phyloP scores from a whole-genome alignment of 176 grass and related monocot genomes.

The Avena atlantica region DNA sequence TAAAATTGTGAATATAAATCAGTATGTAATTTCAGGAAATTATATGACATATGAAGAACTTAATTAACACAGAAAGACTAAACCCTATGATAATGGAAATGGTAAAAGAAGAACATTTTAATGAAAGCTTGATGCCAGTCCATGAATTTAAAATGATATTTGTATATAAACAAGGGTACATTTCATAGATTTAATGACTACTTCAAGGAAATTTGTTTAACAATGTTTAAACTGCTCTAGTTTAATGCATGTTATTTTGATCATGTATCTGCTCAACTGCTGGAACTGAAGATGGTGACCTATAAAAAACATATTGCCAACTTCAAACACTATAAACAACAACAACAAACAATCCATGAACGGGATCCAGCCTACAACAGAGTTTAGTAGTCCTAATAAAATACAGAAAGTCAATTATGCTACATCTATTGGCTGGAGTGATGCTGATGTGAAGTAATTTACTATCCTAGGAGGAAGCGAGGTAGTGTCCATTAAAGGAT shows the following conservation, averaged over 20 bases:
- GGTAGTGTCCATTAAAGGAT: neutral
- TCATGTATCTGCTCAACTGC: neutral
- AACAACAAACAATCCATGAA: constrained; percentile 5
- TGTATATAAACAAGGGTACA: constrained; percentile 2
- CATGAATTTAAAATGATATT: constrained; percentile 1
- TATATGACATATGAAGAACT: neutral
- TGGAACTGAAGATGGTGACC: neutral
- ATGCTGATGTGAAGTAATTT: neutral
- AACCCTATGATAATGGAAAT: neutral
- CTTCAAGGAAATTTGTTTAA: constrained; percentile 16
- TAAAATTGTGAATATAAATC: neutral
- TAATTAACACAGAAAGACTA: constrained; percentile 6
- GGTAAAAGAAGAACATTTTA: neutral
- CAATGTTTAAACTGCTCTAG: neutral
- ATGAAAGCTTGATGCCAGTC: constrained; percentile 1
- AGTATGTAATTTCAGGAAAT: constrained; percentile 9
- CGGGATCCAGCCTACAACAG: neutral
- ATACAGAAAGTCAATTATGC: neutral
- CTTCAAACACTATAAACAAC: neutral
- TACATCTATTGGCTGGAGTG: constrained; percentile 4
- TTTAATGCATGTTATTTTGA: constrained; percentile 33
- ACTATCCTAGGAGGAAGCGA: constrained; percentile 9
- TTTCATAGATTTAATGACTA: constrained; percentile 24
- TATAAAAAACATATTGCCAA: neutral
- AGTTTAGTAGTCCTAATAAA: neutral